Evolutionary conservation across 306 rosid genomes (phyloP).

Genomic region (Luffa acutangula): DNA sequence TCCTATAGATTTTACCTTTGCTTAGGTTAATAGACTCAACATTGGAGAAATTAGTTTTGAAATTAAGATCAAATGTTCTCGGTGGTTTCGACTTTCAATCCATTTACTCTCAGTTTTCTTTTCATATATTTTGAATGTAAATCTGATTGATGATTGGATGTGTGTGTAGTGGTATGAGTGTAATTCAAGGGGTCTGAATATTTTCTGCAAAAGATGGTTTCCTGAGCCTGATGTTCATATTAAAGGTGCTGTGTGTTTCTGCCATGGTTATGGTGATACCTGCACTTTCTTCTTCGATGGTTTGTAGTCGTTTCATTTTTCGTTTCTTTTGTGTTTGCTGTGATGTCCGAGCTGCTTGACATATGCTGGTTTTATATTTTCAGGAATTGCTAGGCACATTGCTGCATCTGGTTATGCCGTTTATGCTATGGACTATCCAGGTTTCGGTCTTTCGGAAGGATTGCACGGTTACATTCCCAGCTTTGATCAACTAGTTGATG

Average conservation of each 20-base stretch:
- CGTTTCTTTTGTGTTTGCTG: neutral
- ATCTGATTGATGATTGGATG: neutral
- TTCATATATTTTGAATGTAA: neutral
- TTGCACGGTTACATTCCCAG: conserved; percentile 69
- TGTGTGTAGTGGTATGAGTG: conserved; percentile 55
- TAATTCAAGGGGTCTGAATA: conserved; percentile 68
- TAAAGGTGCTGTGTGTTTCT: conserved; percentile 63
- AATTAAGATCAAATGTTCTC: neutral
- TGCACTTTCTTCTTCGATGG: conserved; percentile 98
- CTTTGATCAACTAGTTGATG: conserved; percentile 58
- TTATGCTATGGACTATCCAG: conserved; percentile 78
- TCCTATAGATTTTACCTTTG: neutral
- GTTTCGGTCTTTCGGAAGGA: conserved; percentile 88
- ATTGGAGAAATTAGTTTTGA: neutral
- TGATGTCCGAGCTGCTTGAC: neutral
- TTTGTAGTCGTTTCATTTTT: conserved; percentile 17
- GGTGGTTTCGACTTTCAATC: neutral
- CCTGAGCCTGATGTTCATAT: conserved; percentile 45
- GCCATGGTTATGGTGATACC: conserved; percentile 97
- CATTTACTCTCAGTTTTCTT: neutral
- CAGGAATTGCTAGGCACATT: conserved; percentile 73
- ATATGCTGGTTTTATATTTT: neutral
- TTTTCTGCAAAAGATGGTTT: conserved; percentile 87
- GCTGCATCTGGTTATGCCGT: conserved; percentile 72
- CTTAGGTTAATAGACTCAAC: neutral